Conservation (phyloP, 1,284 basidiomycete genomes). For the Austroboletus novae-zelandiae region DNA sequence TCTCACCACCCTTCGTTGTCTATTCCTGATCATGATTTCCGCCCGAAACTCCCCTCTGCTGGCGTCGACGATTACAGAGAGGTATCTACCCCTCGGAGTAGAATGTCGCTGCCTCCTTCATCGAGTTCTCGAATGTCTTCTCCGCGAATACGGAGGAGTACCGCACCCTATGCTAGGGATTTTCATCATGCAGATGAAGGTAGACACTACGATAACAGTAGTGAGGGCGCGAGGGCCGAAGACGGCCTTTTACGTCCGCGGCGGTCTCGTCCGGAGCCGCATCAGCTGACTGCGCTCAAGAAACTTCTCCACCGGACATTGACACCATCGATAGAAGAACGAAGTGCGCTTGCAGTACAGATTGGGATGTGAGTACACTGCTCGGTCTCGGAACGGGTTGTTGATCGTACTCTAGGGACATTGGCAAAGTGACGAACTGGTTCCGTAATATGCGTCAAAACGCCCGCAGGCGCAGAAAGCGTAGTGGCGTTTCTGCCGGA, state of each 20-base stretch:
- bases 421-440: conserved; percentile 84
- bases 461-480: conserved; percentile 59
- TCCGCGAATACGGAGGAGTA: conserved; percentile 41
- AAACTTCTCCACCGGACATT: conserved; percentile 62
- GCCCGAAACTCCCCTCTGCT: conserved; percentile 28
- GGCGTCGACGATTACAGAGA: conserved; percentile 30
- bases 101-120: conserved; percentile 33
- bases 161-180: conserved; percentile 43
- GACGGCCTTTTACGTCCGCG: conserved; percentile 46
- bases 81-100: conserved; percentile 21
- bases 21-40: conserved; percentile 21
- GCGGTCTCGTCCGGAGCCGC: conserved; percentile 72
- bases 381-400: neutral
- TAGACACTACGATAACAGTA: conserved; percentile 30
- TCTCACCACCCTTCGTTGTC: conserved; percentile 40
- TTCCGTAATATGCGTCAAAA: conserved; percentile 78
- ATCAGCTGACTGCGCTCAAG: conserved; percentile 71
- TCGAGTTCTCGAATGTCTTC: conserved; percentile 29
- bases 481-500: conserved; percentile 40
- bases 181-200: conserved; percentile 27
- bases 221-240: conserved; percentile 23
- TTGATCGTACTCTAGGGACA: conserved; percentile 50
- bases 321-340: conserved; percentile 79
- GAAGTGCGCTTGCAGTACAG: conserved; percentile 64
- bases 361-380: conserved; percentile 60